Evolutionary conservation across 306 rosid genomes (phyloP).

Genomic region (Inga oerstediana): DNA sequence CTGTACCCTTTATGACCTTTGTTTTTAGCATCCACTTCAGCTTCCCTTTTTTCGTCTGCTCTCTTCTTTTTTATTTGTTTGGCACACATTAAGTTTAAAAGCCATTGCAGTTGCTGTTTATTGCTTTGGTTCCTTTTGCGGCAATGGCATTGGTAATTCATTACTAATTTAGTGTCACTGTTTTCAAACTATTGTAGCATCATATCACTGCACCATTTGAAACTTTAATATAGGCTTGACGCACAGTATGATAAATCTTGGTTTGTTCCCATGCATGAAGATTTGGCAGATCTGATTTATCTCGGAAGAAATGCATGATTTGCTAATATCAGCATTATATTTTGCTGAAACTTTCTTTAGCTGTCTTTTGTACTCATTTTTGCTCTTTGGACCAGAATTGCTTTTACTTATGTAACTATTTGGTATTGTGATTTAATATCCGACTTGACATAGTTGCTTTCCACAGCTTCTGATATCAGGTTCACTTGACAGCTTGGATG

Average conservation of each 20-base stretch:
- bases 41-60: neutral
- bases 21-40: neutral
- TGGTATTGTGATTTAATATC: conserved; percentile 21
- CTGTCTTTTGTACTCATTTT: neutral
- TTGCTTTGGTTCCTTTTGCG: neutral
- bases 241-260: neutral
- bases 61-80: neutral
- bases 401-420: neutral
- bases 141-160: neutral
- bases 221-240: neutral
- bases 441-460: conserved; percentile 35
- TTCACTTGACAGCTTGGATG: conserved; percentile 95
- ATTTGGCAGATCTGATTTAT: neutral
- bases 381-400: neutral
- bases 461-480: conserved; percentile 96
- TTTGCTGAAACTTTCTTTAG: conserved; percentile 18
- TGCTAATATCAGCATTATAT: conserved; percentile 3
- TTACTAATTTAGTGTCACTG: neutral
- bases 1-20: neutral
- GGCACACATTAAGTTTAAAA: too few species aligned
- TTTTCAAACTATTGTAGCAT: conserved; percentile 11
- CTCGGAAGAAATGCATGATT: conserved; percentile 3
- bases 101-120: neutral
- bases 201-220: neutral
- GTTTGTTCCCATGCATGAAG: neutral